Evolutionary conservation across 1,284 basidiomycete genomes (phyloP).

Genomic region (Phylloboletellus chloephorus): DNA sequence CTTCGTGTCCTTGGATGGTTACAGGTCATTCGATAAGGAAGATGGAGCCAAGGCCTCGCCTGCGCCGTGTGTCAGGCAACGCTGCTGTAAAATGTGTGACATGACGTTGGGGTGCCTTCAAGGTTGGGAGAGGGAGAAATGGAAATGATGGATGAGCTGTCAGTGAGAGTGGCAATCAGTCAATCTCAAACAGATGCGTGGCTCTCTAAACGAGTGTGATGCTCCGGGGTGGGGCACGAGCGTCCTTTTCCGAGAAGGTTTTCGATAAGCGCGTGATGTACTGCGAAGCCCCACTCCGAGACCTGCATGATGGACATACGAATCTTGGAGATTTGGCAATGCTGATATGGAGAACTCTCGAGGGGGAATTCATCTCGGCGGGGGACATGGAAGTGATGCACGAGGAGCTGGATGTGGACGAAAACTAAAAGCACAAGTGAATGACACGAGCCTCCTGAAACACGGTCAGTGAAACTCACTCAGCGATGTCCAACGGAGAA

Average conservation of each 20-base stretch:
- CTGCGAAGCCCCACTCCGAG: not conserved
- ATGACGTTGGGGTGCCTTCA: not conserved
- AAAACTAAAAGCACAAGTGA: too few relatives aligned
- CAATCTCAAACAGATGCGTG: not conserved
- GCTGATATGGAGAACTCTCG: too few relatives aligned
- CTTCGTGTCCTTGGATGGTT: not conserved
- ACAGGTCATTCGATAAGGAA: conserved; percentile 1
- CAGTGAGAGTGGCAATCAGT: not conserved
- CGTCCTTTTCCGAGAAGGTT: too few relatives aligned
- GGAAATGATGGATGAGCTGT: too few relatives aligned
- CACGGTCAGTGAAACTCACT: not conserved
- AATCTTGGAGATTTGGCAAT: not conserved
- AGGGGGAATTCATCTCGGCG: too few relatives aligned
- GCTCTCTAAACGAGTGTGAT: conserved; percentile 1
- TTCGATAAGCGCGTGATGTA: not conserved
- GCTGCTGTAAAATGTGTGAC: not conserved
- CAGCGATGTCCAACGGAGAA: not conserved
- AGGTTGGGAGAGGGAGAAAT: not conserved
- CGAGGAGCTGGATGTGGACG: too few relatives aligned
- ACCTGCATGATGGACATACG: conserved; percentile 2
- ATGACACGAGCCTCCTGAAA: not conserved
- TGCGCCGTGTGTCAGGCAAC: not conserved
- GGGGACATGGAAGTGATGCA: too few relatives aligned
- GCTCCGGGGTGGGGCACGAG: not conserved
- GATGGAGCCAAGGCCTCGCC: not conserved